These are phyloP conservation scores for Agrocybe praecox DNA, from an alignment of 768 basidiomycete genomes.

Conservation along the genomic window DNA sequence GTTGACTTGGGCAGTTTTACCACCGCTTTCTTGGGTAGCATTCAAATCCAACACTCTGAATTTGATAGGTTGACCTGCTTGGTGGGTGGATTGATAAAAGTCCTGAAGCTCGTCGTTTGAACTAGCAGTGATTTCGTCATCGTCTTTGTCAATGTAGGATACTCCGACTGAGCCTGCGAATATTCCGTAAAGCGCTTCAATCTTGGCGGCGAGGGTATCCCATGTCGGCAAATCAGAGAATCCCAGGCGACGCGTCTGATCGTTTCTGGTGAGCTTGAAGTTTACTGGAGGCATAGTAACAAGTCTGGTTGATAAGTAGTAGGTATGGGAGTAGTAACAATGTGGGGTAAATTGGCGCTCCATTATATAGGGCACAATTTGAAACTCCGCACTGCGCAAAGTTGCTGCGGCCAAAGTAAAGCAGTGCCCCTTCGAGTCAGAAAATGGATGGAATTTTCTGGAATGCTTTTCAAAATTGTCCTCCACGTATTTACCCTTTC, in stretches of 20 bases:
- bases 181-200: constrained; percentile 54
- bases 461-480: no score
- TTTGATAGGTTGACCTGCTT: constrained; percentile 44
- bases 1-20: constrained; percentile 15
- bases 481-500: no score
- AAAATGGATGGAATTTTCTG: no score
- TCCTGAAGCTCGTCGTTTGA: constrained; percentile 80
- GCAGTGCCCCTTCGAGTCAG: neutral
- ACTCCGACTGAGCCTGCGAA: constrained; percentile 61
- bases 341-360: constrained; percentile 4
- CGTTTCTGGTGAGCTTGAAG: constrained; percentile 67
- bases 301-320: neutral
- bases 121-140: constrained; percentile 77
- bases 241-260: constrained; percentile 59
- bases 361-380: constrained; percentile 6
- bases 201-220: constrained; percentile 55
- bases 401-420: neutral
- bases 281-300: constrained; percentile 45
- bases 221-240: constrained; percentile 59
- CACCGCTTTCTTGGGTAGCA: constrained; percentile 29
- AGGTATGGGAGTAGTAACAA: neutral
- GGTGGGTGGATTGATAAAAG: constrained; percentile 49
- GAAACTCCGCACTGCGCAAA: constrained; percentile 10
- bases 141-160: constrained; percentile 72
- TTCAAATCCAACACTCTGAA: constrained; percentile 67